phyloP scores from a whole-genome alignment of 2,329 filamentous ascomycete species.

The Leptoxyphium fumago region DNA sequence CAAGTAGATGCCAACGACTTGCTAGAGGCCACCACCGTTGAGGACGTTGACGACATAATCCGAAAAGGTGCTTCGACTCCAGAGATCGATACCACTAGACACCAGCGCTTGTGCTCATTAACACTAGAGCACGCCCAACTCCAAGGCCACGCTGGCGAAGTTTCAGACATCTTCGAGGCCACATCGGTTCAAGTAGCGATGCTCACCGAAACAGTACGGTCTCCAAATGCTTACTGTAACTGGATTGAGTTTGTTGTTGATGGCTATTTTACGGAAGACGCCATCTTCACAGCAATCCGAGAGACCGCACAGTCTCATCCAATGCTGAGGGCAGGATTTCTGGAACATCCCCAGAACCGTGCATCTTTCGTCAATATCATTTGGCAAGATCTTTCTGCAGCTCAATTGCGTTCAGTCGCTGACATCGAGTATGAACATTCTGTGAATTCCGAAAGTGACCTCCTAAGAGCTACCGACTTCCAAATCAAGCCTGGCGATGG shows the following conservation, averaged over 20 bases:
- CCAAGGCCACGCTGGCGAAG: constrained; percentile 1
- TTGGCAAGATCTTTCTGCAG: constrained; percentile 36
- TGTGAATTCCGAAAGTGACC: constrained; percentile 14
- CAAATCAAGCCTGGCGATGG: constrained; percentile 31
- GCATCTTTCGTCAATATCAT: constrained; percentile 47
- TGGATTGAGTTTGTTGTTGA: constrained; percentile 52
- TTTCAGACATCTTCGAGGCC: constrained; percentile 40
- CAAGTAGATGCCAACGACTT: constrained; percentile 44
- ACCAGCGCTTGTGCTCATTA: background rate
- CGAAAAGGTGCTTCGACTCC: background rate
- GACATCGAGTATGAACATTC: background rate
- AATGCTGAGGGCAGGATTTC: constrained; percentile 62
- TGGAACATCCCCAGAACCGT: constrained; percentile 28
- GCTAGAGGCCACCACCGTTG: constrained; percentile 40
- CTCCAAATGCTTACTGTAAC: constrained; percentile 58
- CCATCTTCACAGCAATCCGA: constrained; percentile 29
- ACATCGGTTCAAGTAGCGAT: constrained; percentile 66
- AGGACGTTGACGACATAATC: constrained; percentile 7
- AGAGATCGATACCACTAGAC: background rate
- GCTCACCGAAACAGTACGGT: constrained; percentile 55
- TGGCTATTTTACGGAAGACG: constrained; percentile 1
- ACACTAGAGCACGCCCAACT: background rate
- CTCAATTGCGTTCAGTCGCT: constrained; percentile 15
- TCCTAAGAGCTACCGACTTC: constrained; percentile 48
- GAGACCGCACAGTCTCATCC: constrained; percentile 42